Percentiles rank a stretch among this genome's conserved stretches.
Evolutionary conservation across 768 basidiomycete genomes (phyloP).

Genomic region (Termitomyces sp.): DNA sequence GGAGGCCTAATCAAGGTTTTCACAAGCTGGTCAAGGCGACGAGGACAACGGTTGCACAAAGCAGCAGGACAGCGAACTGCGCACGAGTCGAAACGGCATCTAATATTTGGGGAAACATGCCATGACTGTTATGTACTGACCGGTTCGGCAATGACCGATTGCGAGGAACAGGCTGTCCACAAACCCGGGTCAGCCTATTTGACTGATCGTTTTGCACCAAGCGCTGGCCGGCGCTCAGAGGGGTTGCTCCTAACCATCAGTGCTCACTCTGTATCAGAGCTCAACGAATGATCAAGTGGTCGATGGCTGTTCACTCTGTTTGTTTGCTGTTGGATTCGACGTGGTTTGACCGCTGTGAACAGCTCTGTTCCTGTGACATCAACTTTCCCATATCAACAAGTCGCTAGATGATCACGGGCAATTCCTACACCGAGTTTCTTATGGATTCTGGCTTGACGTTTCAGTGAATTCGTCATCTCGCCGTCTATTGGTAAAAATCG

Average conservation of each 20-base stretch:
- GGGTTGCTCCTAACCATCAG: neutral
- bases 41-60: neutral
- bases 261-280: neutral
- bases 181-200: neutral
- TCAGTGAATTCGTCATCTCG: no score
- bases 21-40: neutral
- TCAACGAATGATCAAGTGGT: neutral
- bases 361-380: neutral
- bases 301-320: neutral
- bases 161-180: slow-evolving; percentile 1
- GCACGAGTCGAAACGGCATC: slow-evolving; percentile 3
- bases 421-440: neutral
- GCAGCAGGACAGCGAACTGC: slow-evolving; percentile 4
- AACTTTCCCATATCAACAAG: neutral
- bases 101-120: slow-evolving; percentile 2
- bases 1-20: neutral
- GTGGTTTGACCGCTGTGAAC: neutral
- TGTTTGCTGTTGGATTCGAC: neutral
- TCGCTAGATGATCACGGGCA: neutral
- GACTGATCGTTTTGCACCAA: neutral
- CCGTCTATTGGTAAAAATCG: neutral
- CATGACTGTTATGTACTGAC: slow-evolving; percentile 7
- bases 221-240: neutral
- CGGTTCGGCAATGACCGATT: slow-evolving; percentile 5
- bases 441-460: neutral